phyloP scores from a whole-genome alignment of 2,329 filamentous ascomycete genomes.

The Canariomyces notabilis region DNA sequence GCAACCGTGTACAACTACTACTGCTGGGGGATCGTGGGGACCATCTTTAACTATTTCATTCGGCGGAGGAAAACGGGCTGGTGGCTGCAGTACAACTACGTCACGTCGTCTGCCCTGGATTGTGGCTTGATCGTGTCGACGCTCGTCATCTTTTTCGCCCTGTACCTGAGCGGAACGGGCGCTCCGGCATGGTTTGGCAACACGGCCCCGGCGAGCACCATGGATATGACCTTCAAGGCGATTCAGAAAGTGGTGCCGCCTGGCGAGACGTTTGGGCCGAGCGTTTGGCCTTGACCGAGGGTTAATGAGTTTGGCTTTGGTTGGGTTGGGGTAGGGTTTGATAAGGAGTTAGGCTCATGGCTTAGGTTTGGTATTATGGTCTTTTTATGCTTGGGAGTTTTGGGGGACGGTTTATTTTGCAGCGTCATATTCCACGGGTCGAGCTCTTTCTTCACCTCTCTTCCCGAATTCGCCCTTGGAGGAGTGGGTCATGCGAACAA shows the following conservation, averaged over 20 bases:
- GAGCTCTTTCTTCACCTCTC: not conserved
- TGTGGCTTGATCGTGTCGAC: slow-evolving; percentile 61
- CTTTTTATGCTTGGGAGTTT: slow-evolving; percentile 1
- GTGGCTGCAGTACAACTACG: slow-evolving; percentile 77
- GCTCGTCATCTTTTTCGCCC: slow-evolving; percentile 64
- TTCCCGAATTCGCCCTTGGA: not conserved
- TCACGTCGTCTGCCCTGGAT: slow-evolving; percentile 67
- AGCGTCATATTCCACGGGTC: not conserved
- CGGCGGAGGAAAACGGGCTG: slow-evolving; percentile 61
- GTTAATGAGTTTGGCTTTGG: slow-evolving; percentile 1
- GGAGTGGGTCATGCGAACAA: not conserved
- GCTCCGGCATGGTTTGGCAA: slow-evolving; percentile 63
- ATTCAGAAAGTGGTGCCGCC: slow-evolving; percentile 38
- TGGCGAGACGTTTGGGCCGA: slow-evolving; percentile 49
- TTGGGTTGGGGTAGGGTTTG: slow-evolving; percentile 1
- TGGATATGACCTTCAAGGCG: slow-evolving; percentile 42
- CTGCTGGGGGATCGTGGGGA: slow-evolving; percentile 63
- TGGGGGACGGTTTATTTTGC: not conserved
- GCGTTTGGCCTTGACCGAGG: slow-evolving; percentile 19
- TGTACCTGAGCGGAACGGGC: slow-evolving; percentile 53
- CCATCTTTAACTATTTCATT: slow-evolving; percentile 64
- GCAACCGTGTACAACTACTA: slow-evolving; percentile 68
- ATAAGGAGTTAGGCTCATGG: not conserved
- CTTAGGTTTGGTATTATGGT: not conserved
- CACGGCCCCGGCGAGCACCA: slow-evolving; percentile 39